A percentile compares a stretch with the other conserved stretches of the same genome.
Conservation (phyloP, 1,139 yeast genomes). For the Geotrichum fermentans region DNA sequence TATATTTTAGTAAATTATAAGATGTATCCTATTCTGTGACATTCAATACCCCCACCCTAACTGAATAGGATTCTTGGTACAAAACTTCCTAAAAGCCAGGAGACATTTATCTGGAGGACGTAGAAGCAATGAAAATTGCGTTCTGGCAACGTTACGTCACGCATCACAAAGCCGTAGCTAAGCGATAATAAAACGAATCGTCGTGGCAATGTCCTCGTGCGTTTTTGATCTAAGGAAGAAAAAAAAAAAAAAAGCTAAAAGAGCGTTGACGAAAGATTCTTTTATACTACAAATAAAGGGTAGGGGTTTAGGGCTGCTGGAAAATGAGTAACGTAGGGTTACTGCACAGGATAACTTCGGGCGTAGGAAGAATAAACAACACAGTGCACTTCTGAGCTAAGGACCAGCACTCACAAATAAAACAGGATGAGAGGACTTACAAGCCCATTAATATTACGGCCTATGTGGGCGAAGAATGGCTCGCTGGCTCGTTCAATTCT, state of each 20-base stretch:
- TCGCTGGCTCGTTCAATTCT: too few relatives aligned
- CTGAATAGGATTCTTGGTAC: slow-evolving; percentile 34
- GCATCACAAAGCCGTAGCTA: slow-evolving; percentile 6
- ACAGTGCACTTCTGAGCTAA: too few relatives aligned
- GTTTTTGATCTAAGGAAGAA: slow-evolving; percentile 40
- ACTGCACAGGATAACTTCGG: too few relatives aligned
- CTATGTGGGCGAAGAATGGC: too few relatives aligned
- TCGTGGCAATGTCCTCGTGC: slow-evolving; percentile 38
- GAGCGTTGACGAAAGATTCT: slow-evolving; percentile 17
- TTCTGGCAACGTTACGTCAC: slow-evolving; percentile 39
- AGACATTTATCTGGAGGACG: slow-evolving; percentile 37
- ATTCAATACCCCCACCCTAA: slow-evolving; percentile 37
- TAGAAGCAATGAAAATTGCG: slow-evolving; percentile 26
- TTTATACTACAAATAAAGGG: slow-evolving; percentile 13
- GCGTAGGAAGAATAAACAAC: too few relatives aligned
- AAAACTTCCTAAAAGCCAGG: slow-evolving; percentile 42
- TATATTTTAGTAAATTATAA: neutral
- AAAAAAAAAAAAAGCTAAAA: slow-evolving; percentile 22
- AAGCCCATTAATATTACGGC: too few relatives aligned
- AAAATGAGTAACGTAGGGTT: too few relatives aligned
- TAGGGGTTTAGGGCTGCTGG: slow-evolving; percentile 18
- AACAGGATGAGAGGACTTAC: too few relatives aligned
- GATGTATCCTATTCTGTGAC: slow-evolving; percentile 41
- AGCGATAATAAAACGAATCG: slow-evolving; percentile 29
- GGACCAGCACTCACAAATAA: too few relatives aligned